Conservation (phyloP, 2,329 filamentous ascomycete species). For the Diaporthe humulicola region DNA sequence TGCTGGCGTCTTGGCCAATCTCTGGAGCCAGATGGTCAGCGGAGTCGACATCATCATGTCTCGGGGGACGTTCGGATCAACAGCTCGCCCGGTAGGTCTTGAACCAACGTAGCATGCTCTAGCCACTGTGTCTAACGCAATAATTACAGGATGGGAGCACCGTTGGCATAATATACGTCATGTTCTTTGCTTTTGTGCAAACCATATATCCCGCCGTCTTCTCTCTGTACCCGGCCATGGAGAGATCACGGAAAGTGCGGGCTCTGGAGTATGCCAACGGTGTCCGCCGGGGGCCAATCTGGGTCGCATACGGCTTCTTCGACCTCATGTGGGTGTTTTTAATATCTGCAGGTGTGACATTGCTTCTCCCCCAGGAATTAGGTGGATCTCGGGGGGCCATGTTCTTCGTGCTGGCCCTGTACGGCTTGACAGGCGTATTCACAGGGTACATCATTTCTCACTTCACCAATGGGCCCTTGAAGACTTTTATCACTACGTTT, state of each 20-base stretch:
- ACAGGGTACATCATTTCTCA: neutral
- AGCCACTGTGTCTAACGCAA: neutral
- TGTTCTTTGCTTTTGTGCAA: neutral
- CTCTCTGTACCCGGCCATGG: neutral
- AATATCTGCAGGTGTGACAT: neutral
- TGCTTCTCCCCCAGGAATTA: neutral
- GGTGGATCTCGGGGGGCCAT: neutral
- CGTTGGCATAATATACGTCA: neutral
- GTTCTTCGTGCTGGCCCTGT: neutral
- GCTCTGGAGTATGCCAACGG: neutral
- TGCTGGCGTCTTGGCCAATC: neutral
- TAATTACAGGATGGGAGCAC: neutral
- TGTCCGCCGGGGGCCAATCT: neutral
- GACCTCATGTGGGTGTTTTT: neutral
- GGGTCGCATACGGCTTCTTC: neutral
- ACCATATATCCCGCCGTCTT: neutral
- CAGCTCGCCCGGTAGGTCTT: neutral
- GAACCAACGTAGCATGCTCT: neutral
- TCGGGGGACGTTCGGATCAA: neutral
- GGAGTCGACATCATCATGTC: constrained; percentile 8
- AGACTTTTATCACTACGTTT: neutral
- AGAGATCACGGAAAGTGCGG: neutral
- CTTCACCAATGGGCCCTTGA: neutral
- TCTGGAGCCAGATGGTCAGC: neutral
- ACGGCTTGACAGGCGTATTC: constrained; percentile 4